Evolutionary conservation across 352 stramenopile genomes (phyloP), one percentile per base, ranked within the genome.

Genomic region (Pythium myriotylum): DNA sequence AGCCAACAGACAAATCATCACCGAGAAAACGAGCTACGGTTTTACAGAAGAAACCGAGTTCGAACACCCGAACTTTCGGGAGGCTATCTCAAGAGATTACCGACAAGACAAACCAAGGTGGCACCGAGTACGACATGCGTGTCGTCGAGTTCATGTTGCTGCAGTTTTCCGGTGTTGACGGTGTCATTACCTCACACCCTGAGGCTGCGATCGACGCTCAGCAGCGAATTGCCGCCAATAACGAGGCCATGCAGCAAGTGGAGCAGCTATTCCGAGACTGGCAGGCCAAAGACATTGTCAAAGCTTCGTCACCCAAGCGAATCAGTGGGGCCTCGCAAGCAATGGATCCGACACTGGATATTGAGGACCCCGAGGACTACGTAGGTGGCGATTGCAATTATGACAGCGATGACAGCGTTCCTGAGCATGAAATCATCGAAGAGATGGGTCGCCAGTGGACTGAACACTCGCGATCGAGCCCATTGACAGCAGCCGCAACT

Each of bases 141-240:
- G 45, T 80, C 6, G 62, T 73, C 2, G 68, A 75, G 46, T 70
- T 74, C 14, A 66, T 80, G 56, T 55, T 80, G 47, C 59, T 80
- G 1, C 54, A 71, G 40, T 62, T 77, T 14, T 59, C 66, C 3
- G 72, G 68, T n/a, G 46, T 80, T n/a, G 47, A 80, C 19, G 72
- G 72, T 1, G 60, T 77, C 12, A 51, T 75, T 41, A 76, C 68
- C 13, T 48, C 54, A 4, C 62, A 64, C 16, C 61, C 66, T 17
- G 65, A 71, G 13, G 55, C 70, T 12, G 69, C 60, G 2, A 13
- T 71, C 14, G 66, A 77, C 20, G 72, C 72, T 2, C 33, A 39
- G 19, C 27, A 75, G 19, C 70, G 71, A 23, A 67, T 75, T n/a
- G 46, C 29, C 6, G 40, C 50, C 0, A 75, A 73, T 24, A 68